A percentile compares a stretch with the other conserved stretches of the same genome.
These are phyloP conservation scores for Aspergillus leporis DNA, from an alignment of 495 filamentous ascomycete genomes.

Conservation along the genomic window DNA sequence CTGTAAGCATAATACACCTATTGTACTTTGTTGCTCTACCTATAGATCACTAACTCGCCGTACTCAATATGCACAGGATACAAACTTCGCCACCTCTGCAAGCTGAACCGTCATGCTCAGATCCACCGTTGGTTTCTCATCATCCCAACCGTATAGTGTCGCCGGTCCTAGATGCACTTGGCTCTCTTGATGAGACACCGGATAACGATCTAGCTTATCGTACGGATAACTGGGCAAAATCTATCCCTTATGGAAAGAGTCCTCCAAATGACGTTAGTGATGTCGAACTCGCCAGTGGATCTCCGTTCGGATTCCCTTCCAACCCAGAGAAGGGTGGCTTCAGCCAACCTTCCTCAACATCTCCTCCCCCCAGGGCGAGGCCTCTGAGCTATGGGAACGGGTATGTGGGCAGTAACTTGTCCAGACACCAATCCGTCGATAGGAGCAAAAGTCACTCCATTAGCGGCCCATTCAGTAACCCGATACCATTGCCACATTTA, in stretches of 20 bases:
- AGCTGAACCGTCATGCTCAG: slow-evolving; percentile 37
- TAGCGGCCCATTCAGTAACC: slow-evolving; percentile 39
- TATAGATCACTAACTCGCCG: not conserved
- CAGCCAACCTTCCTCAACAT: slow-evolving; percentile 50
- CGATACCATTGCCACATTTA: slow-evolving; percentile 78
- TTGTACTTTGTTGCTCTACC: not conserved
- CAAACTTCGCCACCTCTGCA: slow-evolving; percentile 32
- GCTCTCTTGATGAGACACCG: slow-evolving; percentile 30
- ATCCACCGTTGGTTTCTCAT: slow-evolving; percentile 30
- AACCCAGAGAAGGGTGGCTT: slow-evolving; percentile 47
- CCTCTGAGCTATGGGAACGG: slow-evolving; percentile 48
- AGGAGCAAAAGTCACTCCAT: slow-evolving; percentile 47
- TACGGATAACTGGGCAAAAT: slow-evolving; percentile 51
- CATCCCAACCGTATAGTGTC: slow-evolving; percentile 36
- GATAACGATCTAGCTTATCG: slow-evolving; percentile 39
- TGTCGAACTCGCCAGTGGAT: slow-evolving; percentile 43
- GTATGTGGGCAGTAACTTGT: slow-evolving; percentile 35
- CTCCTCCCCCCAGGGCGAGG: slow-evolving; percentile 45
- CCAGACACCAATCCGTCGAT: slow-evolving; percentile 44
- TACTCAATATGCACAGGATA: slow-evolving; percentile 21
- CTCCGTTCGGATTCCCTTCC: slow-evolving; percentile 42
- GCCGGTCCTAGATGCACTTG: slow-evolving; percentile 46
- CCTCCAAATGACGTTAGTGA: slow-evolving; percentile 47
- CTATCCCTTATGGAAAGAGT: slow-evolving; percentile 51
- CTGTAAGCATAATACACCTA: slow-evolving; percentile 35